Conservation (phyloP, 2,329 filamentous ascomycete species). For the Clonostachys solani region DNA sequence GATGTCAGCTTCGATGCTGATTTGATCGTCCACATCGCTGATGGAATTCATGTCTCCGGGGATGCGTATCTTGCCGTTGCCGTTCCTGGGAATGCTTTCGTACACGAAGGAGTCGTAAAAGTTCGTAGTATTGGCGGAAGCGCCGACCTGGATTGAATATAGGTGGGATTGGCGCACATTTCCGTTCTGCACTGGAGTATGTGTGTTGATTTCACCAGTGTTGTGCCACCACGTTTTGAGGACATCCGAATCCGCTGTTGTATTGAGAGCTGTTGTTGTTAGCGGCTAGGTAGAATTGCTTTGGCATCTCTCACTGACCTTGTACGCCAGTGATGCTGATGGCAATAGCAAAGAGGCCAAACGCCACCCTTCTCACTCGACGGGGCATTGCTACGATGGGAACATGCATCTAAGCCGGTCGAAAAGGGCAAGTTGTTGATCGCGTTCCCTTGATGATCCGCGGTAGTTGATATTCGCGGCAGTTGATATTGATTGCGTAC, state of each 20-base stretch:
- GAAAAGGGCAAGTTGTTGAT: too few species aligned
- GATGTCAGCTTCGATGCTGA: constrained; percentile 20
- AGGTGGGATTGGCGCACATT: constrained; percentile 11
- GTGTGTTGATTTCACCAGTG: constrained; percentile 8
- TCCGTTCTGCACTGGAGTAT: constrained; percentile 4
- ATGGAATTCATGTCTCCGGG: constrained; percentile 8
- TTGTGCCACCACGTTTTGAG: constrained; percentile 12
- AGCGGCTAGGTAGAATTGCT: not conserved
- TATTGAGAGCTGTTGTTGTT: constrained; percentile 1
- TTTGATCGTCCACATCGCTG: constrained; percentile 14
- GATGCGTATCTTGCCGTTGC: constrained; percentile 21
- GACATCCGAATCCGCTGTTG: constrained; percentile 4
- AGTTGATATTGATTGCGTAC: too few species aligned
- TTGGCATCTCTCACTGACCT: too few species aligned
- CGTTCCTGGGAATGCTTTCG: constrained; percentile 26
- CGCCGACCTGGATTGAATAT: constrained; percentile 7
- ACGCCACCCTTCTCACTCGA: too few species aligned
- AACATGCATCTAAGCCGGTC: too few species aligned
- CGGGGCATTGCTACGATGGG: too few species aligned
- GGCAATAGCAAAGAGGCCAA: too few species aligned
- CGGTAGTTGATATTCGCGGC: too few species aligned
- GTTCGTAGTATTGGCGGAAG: not conserved
- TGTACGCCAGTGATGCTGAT: too few species aligned
- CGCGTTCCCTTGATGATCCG: too few species aligned
- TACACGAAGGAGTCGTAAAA: constrained; percentile 25